These are phyloP conservation scores for Mycena albidolilacea DNA, from an alignment of 768 basidiomycete genomes.

Conservation along the genomic window DNA sequence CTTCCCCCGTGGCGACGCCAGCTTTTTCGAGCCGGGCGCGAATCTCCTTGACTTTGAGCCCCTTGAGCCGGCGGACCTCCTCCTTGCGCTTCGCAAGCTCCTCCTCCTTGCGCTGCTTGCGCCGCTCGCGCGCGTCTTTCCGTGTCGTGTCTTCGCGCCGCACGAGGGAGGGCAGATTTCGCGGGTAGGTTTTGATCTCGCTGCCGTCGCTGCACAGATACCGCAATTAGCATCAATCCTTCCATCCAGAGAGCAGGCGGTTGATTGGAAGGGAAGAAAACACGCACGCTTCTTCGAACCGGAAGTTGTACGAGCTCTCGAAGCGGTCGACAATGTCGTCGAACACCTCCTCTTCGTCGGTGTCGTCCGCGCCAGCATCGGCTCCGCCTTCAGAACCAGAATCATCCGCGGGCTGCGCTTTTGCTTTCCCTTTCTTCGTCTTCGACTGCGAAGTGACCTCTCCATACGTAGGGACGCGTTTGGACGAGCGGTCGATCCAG, in stretches of 20 bases:
- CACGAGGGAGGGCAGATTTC: slow-evolving; percentile 73
- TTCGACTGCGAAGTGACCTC: slow-evolving; percentile 72
- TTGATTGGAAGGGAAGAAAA: neutral
- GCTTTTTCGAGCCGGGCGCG: slow-evolving; percentile 81
- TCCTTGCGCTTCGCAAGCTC: slow-evolving; percentile 82
- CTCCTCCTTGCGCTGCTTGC: slow-evolving; percentile 84
- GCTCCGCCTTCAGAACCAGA: slow-evolving; percentile 41
- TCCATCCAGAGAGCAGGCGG: too few species aligned
- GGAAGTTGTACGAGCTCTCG: slow-evolving; percentile 97
- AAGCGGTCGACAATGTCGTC: slow-evolving; percentile 94
- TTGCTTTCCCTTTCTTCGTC: slow-evolving; percentile 51
- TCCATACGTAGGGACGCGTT: slow-evolving; percentile 86
- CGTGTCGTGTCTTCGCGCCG: slow-evolving; percentile 84
- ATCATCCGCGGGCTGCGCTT: slow-evolving; percentile 44
- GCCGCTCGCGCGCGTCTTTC: slow-evolving; percentile 87
- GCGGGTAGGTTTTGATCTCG: slow-evolving; percentile 82
- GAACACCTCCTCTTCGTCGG: slow-evolving; percentile 80
- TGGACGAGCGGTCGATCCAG: slow-evolving; percentile 89
- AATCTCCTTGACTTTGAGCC: slow-evolving; percentile 89
- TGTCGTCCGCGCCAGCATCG: slow-evolving; percentile 49
- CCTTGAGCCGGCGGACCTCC: slow-evolving; percentile 85
- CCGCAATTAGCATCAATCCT: too few species aligned
- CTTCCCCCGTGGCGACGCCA: slow-evolving; percentile 64
- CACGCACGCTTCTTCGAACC: slow-evolving; percentile 95
- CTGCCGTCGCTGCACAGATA: slow-evolving; percentile 68